Evolutionary conservation across 2,329 filamentous ascomycete species (phyloP), one percentile per base, ranked within the genome.

Genomic region (Ceratocystis colombiana): DNA sequence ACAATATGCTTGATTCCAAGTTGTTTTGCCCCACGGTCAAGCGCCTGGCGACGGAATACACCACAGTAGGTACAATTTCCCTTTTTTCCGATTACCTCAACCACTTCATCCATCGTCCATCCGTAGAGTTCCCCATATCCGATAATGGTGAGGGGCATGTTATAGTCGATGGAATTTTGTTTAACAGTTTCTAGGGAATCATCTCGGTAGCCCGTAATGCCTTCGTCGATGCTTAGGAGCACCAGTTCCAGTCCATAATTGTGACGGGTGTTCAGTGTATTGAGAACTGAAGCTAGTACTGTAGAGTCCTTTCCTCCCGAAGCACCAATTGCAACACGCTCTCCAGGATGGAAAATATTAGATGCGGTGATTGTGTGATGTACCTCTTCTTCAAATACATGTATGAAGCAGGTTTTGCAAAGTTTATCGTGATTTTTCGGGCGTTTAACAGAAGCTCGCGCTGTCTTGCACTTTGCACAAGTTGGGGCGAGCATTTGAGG

Each of bases 81-180:
- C 76, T 96, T 97, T 78, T 96, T 97, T 15, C 94, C 94, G 63
- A 99, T 89, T 61, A 93, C 90, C 72, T 92, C 89, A 3, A 99
- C 95, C 8, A 99, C 94, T 73, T 97, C 90, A 73, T 99, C 94
- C 94, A 99, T 99, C 0, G 92, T 96, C 94, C 94, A 99, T 7
- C 93, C 94, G 74, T 99, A 99, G 8, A 99, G 79, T 72, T 96
- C 89, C 65, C 87, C 88, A 72, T 99, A 99, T 62, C 93, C 91
- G 62, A 99, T 85, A 66, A 99, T 96, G 71, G 90, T 89, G 62
- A 99, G 78, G 0, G 89, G 85, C 88, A 99, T 95, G 1, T 88
- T 85, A 76, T 97, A 96, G 75, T 97, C 91, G 12, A 83, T 75
- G 0, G 92, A 89, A 75, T 99, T 97, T 68, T 93, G 82, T 80